A percentile compares a stretch with the other conserved stretches of the same genome.
Conservation (phyloP, 2,329 filamentous ascomycete species). For the Phialocephala subalpina region DNA sequence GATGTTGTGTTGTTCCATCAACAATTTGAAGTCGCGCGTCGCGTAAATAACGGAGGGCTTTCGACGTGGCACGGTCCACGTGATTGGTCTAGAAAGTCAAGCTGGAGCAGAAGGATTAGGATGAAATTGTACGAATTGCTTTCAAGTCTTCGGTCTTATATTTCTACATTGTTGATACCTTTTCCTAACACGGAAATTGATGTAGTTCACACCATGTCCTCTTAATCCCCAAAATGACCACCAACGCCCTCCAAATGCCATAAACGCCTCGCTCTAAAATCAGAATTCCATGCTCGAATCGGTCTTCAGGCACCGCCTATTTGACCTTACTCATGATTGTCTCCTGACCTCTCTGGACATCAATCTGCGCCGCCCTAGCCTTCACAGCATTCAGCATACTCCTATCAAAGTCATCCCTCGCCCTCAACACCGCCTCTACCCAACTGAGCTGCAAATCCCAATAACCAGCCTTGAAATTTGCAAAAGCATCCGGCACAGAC, state of each 20-base stretch:
- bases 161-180: constrained; percentile 1
- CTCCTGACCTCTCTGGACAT: constrained; percentile 81
- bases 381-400: constrained; percentile 90
- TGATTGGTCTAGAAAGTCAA: background rate
- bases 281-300: background rate
- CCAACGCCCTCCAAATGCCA: constrained; percentile 20
- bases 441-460: constrained; percentile 95
- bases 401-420: constrained; percentile 92
- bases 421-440: constrained; percentile 90
- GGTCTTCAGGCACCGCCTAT: constrained; percentile 48
- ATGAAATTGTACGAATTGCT: background rate
- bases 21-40: background rate
- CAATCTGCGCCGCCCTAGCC: constrained; percentile 84
- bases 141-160: background rate
- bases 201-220: background rate
- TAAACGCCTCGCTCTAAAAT: constrained; percentile 27
- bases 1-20: background rate
- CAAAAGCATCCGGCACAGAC: constrained; percentile 79
- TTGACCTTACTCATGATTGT: constrained; percentile 96
- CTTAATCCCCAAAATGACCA: background rate
- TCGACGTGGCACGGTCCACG: background rate
- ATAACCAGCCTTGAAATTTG: constrained; percentile 82
- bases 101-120: background rate
- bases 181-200: background rate
- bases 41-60: background rate